Conservation (phyloP, 257 asterid species). For the Solanum appendiculatum region DNA sequence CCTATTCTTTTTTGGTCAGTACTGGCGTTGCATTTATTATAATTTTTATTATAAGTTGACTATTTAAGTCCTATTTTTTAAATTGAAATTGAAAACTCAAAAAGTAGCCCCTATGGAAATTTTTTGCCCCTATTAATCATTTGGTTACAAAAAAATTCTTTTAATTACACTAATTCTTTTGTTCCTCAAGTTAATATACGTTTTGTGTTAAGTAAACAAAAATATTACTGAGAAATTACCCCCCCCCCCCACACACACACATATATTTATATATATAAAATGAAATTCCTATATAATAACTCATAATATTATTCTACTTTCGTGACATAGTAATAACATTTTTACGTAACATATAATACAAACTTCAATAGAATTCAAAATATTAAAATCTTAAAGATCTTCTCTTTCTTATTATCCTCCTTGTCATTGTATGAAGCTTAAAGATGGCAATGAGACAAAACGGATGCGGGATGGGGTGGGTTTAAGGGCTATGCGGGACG, state of each 20-base stretch:
- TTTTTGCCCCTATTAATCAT: neutral
- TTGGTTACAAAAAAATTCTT: neutral
- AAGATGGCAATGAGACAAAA: no score
- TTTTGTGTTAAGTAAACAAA: neutral
- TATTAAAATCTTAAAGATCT: no score
- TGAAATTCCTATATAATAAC: neutral
- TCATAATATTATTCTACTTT: neutral
- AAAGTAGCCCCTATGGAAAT: neutral
- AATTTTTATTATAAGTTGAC: neutral
- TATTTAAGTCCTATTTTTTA: neutral
- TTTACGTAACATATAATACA: neutral
- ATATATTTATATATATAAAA: neutral
- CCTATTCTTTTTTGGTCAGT: neutral
- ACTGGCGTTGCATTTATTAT: neutral
- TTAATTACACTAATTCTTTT: neutral
- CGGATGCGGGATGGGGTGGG: no score
- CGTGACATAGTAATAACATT: neutral
- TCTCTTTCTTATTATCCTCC: no score
- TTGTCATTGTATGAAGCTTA: no score
- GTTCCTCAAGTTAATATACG: neutral
- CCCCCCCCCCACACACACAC: no score
- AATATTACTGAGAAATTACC: neutral
- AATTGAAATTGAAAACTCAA: neutral
- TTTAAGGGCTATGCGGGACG: no score
- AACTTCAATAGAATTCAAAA: no score